phyloP scores from a whole-genome alignment of 176 grass and related monocot genomes.

The Avena atlantica region DNA sequence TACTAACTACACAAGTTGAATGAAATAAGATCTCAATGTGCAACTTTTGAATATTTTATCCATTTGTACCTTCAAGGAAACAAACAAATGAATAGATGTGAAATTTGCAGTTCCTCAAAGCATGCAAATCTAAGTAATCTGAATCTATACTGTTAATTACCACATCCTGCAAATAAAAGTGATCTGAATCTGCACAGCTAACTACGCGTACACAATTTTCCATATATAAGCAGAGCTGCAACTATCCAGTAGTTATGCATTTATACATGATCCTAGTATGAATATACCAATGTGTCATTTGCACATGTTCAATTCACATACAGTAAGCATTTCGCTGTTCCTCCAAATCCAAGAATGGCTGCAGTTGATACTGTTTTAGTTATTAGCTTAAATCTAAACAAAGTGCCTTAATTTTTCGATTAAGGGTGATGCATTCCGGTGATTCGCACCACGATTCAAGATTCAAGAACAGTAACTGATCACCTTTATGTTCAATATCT shows the following conservation, averaged over 20 bases:
- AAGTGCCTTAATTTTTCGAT: neutral
- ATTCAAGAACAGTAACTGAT: slow-evolving; percentile 22
- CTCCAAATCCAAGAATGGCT: slow-evolving; percentile 3
- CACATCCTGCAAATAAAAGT: neutral
- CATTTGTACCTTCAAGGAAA: slow-evolving; percentile 5
- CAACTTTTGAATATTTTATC: neutral
- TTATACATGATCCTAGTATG: neutral
- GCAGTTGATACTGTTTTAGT: neutral
- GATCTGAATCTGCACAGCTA: neutral
- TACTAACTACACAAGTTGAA: neutral
- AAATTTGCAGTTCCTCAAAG: neutral
- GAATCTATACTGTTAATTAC: neutral
- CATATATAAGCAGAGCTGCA: neutral
- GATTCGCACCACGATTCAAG: neutral
- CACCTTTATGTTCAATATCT: slow-evolving; percentile 31
- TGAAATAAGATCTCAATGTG: slow-evolving; percentile 12
- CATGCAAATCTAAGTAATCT: slow-evolving; percentile 3
- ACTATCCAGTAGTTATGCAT: neutral
- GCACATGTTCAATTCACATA: slow-evolving; percentile 13
- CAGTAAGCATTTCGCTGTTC: neutral
- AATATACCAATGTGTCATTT: slow-evolving; percentile 33
- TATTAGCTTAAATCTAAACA: neutral
- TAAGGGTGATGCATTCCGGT: neutral
- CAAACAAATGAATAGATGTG: neutral
- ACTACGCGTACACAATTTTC: neutral